A percentile compares a stretch with the other conserved stretches of the same genome.
phyloP scores from a whole-genome alignment of 176 grass and related monocot genomes.

The Saccharum spontaneum region DNA sequence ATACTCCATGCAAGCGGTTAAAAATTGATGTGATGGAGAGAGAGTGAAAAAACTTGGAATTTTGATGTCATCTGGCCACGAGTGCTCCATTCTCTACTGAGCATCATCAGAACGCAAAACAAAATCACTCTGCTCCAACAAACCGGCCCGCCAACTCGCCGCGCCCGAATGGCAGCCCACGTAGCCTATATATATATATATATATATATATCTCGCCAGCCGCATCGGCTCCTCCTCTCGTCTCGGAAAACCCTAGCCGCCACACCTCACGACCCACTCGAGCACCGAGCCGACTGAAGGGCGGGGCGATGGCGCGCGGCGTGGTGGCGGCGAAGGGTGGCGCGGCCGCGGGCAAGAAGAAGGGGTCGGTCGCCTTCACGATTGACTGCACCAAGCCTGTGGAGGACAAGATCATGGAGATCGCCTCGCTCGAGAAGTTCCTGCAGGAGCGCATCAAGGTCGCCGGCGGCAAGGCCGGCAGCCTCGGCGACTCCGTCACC shows the following conservation, averaged over 20 bases:
- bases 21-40: too few relatives aligned
- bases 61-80: too few relatives aligned
- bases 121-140: not conserved
- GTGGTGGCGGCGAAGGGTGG: slow-evolving; percentile 40
- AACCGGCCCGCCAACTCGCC: not conserved
- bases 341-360: slow-evolving; percentile 63
- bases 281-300: slow-evolving; percentile 13
- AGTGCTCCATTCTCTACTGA: not conserved
- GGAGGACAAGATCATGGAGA: slow-evolving; percentile 96
- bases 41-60: too few relatives aligned
- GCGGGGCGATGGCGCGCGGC: slow-evolving; percentile 47
- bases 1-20: too few relatives aligned
- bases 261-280: not conserved
- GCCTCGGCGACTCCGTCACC: slow-evolving; percentile 69
- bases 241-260: slow-evolving; percentile 51
- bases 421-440: slow-evolving; percentile 95
- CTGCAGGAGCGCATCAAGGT: slow-evolving; percentile 95
- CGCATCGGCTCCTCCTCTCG: not conserved
- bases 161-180: slow-evolving; percentile 34
- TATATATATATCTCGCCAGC: slow-evolving; percentile 42
- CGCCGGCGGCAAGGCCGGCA: slow-evolving; percentile 87
- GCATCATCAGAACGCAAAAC: not conserved
- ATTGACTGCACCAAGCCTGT: slow-evolving; percentile 93
- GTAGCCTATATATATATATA: slow-evolving; percentile 57
- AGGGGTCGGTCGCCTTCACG: slow-evolving; percentile 68